Conservation (phyloP, 768 basidiomycete species). For the Grammothele lineata region DNA sequence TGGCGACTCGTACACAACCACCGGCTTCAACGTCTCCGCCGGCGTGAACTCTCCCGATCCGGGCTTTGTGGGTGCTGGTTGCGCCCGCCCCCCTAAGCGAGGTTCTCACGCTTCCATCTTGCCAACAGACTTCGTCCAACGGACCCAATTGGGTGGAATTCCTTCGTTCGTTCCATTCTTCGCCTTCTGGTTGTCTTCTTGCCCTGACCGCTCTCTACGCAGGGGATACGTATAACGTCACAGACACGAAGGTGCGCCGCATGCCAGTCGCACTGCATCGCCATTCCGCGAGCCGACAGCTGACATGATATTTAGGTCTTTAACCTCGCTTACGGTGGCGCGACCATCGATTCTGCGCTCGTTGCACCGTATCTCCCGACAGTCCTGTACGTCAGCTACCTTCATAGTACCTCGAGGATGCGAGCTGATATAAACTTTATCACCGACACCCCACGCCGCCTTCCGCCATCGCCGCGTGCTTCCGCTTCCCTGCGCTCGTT, state of each 20-base stretch:
- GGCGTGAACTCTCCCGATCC: conserved; percentile 50
- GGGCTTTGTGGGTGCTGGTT: conserved; percentile 38
- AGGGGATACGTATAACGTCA: conserved; percentile 55
- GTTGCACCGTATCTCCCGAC: conserved; percentile 32
- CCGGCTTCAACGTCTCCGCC: conserved; percentile 56
- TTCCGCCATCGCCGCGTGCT: too few species aligned
- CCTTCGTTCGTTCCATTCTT: conserved; percentile 34
- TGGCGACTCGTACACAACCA: conserved; percentile 60
- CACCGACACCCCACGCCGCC: too few species aligned
- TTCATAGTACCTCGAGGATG: neutral
- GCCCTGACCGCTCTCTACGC: neutral
- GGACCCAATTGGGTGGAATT: conserved; percentile 61
- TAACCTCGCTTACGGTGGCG: conserved; percentile 35
- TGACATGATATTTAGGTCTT: conserved; percentile 21
- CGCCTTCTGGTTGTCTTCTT: too few species aligned
- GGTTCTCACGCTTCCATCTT: conserved; percentile 7
- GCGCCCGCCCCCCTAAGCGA: neutral
- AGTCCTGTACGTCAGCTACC: conserved; percentile 26
- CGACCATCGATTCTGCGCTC: conserved; percentile 34
- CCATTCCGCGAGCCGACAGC: conserved; percentile 7
- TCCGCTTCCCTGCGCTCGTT: neutral
- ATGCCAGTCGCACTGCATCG: neutral
- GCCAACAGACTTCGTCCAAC: conserved; percentile 49
- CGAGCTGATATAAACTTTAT: too few species aligned
- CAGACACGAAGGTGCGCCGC: conserved; percentile 39